A percentile compares a stretch with the other conserved stretches of the same genome.
phyloP scores from a whole-genome alignment of 306 rosid species.

The Medicago lupulina region DNA sequence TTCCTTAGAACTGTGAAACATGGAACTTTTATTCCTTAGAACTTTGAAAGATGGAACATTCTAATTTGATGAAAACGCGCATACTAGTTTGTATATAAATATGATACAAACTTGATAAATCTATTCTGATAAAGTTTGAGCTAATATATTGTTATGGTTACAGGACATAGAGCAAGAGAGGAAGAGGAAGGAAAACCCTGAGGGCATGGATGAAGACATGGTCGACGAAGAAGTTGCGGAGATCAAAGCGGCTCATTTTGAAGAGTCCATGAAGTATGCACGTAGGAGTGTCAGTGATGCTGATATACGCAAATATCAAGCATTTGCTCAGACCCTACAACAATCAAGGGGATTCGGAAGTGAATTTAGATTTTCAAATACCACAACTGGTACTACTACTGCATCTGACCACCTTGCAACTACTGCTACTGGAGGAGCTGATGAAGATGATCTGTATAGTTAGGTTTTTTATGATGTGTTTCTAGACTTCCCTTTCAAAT shows the following conservation, averaged over 20 bases:
- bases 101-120: not conserved
- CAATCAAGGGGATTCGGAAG: constrained; percentile 64
- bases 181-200: constrained; percentile 56
- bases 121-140: constrained; percentile 5
- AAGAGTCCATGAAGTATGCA: constrained; percentile 66
- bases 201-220: constrained; percentile 59
- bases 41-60: not conserved
- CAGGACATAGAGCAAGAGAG: constrained; percentile 64
- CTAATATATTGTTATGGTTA: constrained; percentile 8
- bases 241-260: constrained; percentile 62
- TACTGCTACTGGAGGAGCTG: constrained; percentile 53
- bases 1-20: not conserved
- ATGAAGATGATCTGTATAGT: constrained; percentile 55
- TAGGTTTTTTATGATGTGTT: constrained; percentile 24
- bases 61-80: not conserved
- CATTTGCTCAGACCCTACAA: constrained; percentile 68
- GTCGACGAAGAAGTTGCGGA: constrained; percentile 51
- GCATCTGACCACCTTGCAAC: constrained; percentile 56
- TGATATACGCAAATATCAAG: constrained; percentile 65
- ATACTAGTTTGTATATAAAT: not conserved
- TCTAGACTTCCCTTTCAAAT: constrained; percentile 1
- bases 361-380: constrained; percentile 59
- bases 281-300: constrained; percentile 69
- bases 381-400: constrained; percentile 32
- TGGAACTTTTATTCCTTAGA: not conserved